These are phyloP conservation scores for Triangularia verruculosa DNA, from an alignment of 2,329 filamentous ascomycete species.

Conservation along the genomic window DNA sequence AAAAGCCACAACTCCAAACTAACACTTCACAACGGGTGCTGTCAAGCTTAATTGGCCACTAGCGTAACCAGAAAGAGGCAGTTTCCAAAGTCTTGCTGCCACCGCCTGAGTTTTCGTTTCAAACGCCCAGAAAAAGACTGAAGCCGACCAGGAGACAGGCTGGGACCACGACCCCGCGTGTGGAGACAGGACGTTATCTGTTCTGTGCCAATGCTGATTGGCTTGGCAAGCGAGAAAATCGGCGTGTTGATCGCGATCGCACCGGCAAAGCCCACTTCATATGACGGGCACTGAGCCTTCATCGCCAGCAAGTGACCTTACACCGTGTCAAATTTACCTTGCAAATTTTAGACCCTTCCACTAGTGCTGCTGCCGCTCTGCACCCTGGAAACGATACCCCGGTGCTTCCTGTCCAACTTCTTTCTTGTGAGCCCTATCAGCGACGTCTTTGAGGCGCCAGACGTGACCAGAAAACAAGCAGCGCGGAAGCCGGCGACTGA, in stretches of 20 bases:
- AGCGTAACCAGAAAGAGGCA: not conserved
- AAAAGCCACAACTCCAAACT: not conserved
- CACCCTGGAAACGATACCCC: not conserved
- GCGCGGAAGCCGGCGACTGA: slow-evolving; percentile 15
- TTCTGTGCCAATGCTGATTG: slow-evolving; percentile 21
- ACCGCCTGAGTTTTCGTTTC: not conserved
- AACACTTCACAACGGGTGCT: not conserved
- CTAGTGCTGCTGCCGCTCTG: not conserved
- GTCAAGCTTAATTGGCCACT: not conserved
- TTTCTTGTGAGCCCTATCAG: not conserved
- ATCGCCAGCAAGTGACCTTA: slow-evolving; percentile 4
- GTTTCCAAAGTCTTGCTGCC: not conserved
- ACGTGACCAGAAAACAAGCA: not conserved
- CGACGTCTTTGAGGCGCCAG: not conserved
- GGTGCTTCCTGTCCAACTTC: not conserved
- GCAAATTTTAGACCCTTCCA: not conserved
- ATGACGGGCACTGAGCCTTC: slow-evolving; percentile 10
- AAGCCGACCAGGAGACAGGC: not conserved
- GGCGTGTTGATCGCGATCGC: slow-evolving; percentile 20
- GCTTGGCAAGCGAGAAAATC: slow-evolving; percentile 24
- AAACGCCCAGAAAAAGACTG: slow-evolving; percentile 1
- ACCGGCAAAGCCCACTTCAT: slow-evolving; percentile 17
- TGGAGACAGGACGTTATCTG: slow-evolving; percentile 18
- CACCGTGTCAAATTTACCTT: not conserved
- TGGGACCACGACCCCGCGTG: slow-evolving; percentile 17